Base-by-base conservation (phyloP, 495 filamentous ascomycete species). In the Clavariopsis aquatica region DNA sequence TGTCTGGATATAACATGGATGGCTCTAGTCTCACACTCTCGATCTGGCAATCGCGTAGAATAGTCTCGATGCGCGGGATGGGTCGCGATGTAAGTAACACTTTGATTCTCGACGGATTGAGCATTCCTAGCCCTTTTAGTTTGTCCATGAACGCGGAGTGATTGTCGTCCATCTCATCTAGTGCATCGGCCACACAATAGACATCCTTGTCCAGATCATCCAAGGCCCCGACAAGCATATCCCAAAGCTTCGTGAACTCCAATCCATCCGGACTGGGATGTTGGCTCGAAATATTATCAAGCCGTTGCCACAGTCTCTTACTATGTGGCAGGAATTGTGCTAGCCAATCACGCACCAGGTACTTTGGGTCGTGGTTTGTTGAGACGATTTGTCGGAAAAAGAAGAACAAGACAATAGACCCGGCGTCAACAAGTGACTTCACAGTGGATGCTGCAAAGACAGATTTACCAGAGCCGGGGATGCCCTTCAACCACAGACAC, bases 391-490 rank as follows among this genome's bases (percentile, higher is more conserved):
- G 49, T 23, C 49, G 49, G 26, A 52, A 52, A 23, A 52, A 52
- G 49, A 52, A 52, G 23, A 23, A 52, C 20, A 52, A 26, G 5
- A 52, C 49, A 5, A 26, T 9, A 22, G 26, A 6, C 49, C 27
- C 23, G 5, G 20, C 49, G 19, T 27, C 19, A 2, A 22, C 2
- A 9, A 52, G 49, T 23, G 5, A 27, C 9, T 52, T 15, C 5
- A 15, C 49, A 13, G 26, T 5, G 5, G 49, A 3, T 6, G 49
- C 49, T 2, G 49, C 49, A 22, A 52, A 23, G 19, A 52, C 49
- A 23, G 49, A 52, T 52, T 52, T 52, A 3, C 49, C 49, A 15
- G 49, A 52, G 27, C 49, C 49, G 5, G 20, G 49, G 26, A 52
- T 15, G n/a, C 49, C 49, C 27, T 47, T n/a, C 15, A 23, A 23